Conservation (phyloP, 176 grass and related monocot genomes). For the Phoenix roebelenii region DNA sequence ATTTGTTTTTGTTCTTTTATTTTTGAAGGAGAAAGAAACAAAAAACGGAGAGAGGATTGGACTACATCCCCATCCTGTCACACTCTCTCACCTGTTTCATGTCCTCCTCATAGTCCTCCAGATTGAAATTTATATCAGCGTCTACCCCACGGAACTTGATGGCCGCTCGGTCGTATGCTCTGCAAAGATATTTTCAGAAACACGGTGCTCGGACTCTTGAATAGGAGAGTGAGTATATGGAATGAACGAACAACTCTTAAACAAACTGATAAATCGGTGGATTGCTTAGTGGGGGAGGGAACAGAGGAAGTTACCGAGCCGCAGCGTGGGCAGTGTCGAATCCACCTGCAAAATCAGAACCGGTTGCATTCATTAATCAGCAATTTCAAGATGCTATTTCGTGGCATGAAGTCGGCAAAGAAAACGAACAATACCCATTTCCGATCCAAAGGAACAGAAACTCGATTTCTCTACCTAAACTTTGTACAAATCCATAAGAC, state of each 20-base stretch:
- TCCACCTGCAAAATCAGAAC: slow-evolving; percentile 46
- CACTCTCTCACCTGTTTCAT: slow-evolving; percentile 60
- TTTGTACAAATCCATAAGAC: slow-evolving; percentile 14
- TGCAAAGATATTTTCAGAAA: background rate
- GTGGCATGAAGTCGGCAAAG: too few relatives aligned
- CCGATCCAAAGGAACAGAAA: background rate
- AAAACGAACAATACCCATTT: too few relatives aligned
- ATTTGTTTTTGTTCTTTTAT: too few relatives aligned
- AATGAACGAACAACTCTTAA: too few relatives aligned
- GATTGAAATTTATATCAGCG: slow-evolving; percentile 89
- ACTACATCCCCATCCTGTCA: too few relatives aligned
- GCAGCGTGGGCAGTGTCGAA: slow-evolving; percentile 98
- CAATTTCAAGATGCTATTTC: too few relatives aligned
- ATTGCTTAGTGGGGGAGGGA: background rate
- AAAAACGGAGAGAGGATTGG: too few relatives aligned
- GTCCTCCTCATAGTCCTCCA: slow-evolving; percentile 88
- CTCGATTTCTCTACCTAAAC: slow-evolving; percentile 29
- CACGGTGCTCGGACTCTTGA: too few relatives aligned
- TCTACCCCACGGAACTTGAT: slow-evolving; percentile 93
- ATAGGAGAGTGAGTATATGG: too few relatives aligned
- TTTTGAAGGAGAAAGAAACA: too few relatives aligned
- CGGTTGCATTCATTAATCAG: too few relatives aligned
- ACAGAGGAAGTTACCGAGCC: slow-evolving; percentile 40
- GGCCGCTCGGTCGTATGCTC: slow-evolving; percentile 94
- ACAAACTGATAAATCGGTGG: background rate